A percentile compares a stretch with the other conserved stretches of the same genome.
Evolutionary conservation across 2,329 filamentous ascomycete genomes (phyloP).

Genomic region (Arthrobotrys entomopaga): DNA sequence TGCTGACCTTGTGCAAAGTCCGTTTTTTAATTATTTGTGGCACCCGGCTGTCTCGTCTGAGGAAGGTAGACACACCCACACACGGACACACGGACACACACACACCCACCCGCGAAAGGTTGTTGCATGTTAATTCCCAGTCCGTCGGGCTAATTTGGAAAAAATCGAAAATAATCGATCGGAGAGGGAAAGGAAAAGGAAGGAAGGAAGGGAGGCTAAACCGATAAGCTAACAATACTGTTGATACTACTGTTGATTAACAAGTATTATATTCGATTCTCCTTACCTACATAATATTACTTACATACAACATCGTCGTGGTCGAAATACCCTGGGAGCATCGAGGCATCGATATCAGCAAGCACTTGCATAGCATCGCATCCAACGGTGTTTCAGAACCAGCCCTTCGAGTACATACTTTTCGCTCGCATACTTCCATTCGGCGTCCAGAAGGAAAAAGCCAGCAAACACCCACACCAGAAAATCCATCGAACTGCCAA

Average conservation of each 20-base stretch:
- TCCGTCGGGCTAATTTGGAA: constrained; percentile 44
- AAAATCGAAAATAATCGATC: constrained; percentile 24
- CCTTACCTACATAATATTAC: neutral
- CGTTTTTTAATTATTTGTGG: constrained; percentile 31
- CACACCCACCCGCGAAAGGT: neutral
- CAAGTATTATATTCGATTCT: neutral
- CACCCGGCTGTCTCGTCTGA: constrained; percentile 47
- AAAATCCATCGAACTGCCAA: constrained; percentile 24
- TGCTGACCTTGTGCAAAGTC: constrained; percentile 14
- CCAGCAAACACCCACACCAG: constrained; percentile 14
- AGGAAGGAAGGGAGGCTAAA: constrained; percentile 37
- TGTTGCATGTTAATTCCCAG: constrained; percentile 20
- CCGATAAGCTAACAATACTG: constrained; percentile 22
- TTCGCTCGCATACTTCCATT: constrained; percentile 21
- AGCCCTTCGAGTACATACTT: constrained; percentile 11
- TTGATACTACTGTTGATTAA: no score
- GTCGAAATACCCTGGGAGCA: neutral
- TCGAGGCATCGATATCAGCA: constrained; percentile 1
- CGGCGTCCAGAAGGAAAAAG: constrained; percentile 41
- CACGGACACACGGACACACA: neutral
- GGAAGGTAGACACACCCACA: constrained; percentile 22
- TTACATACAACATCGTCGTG: constrained; percentile 15
- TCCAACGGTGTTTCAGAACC: constrained; percentile 35
- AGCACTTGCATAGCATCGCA: neutral
- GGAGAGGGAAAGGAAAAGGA: constrained; percentile 22